These are phyloP conservation scores for Umbelopsis sp. DNA, from an alignment of 371 early-diverging fungal species.

Conservation along the genomic window DNA sequence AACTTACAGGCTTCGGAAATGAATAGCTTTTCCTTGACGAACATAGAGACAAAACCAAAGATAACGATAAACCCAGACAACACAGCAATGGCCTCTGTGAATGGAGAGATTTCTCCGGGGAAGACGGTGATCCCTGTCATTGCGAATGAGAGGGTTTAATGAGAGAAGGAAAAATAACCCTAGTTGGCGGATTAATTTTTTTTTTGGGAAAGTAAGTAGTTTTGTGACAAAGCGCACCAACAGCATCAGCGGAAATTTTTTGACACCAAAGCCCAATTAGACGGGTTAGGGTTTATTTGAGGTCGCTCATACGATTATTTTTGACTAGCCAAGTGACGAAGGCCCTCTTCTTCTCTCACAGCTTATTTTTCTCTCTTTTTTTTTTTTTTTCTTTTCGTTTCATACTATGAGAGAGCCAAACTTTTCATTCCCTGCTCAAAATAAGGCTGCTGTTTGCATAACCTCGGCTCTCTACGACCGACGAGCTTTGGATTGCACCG, in stretches of 20 bases:
- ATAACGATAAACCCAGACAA: conserved; percentile 85
- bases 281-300: not conserved
- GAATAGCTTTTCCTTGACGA: conserved; percentile 89
- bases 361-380: conserved; percentile 15
- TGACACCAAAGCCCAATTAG: not conserved
- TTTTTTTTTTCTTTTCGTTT: conserved; percentile 24
- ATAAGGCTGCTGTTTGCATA: conserved; percentile 80
- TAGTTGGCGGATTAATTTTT: too few relatives aligned
- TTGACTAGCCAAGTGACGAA: not conserved
- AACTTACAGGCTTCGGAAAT: conserved; percentile 87
- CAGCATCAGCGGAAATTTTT: conserved; percentile 11
- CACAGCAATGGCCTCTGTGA: conserved; percentile 57
- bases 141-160: not conserved
- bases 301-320: conserved; percentile 11
- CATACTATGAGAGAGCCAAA: conserved; percentile 79
- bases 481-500: conserved; percentile 88
- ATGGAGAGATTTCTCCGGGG: conserved; percentile 54
- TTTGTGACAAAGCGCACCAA: not conserved
- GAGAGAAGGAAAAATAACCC: conserved; percentile 2
- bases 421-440: conserved; percentile 73
- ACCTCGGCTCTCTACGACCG: conserved; percentile 86
- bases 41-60: conserved; percentile 89
- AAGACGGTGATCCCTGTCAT: conserved; percentile 32
- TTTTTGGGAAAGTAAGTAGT: too few relatives aligned
- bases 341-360: conserved; percentile 9